phyloP scores from a whole-genome alignment of 768 basidiomycete species.

The Mycena rosella region DNA sequence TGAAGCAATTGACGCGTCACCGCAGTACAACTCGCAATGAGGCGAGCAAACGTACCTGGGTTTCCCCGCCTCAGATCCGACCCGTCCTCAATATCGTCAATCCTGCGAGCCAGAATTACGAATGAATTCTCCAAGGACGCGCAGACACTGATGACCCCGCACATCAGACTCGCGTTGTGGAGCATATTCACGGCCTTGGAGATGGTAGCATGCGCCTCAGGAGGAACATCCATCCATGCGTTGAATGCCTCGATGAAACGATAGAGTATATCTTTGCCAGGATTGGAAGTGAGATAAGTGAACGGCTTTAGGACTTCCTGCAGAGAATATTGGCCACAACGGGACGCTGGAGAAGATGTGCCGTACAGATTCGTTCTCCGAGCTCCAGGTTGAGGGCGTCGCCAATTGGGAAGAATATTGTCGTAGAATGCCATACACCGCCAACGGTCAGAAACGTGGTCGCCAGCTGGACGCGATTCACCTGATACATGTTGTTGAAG shows the following conservation, averaged over 20 bases:
- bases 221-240: conserved; percentile 87
- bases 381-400: too few relatives aligned
- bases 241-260: conserved; percentile 94
- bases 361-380: neutral
- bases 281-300: conserved; percentile 82
- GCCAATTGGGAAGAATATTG: too few relatives aligned
- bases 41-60: conserved; percentile 64
- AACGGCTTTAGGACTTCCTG: conserved; percentile 85
- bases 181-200: conserved; percentile 90
- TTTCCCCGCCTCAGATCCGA: conserved; percentile 87
- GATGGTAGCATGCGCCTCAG: conserved; percentile 76
- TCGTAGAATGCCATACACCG: too few relatives aligned
- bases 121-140: neutral
- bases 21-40: neutral
- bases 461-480: too few relatives aligned
- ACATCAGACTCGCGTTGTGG: conserved; percentile 92
- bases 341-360: too few relatives aligned
- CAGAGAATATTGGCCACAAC: neutral
- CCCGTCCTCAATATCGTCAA: conserved; percentile 95
- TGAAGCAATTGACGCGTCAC: conserved; percentile 54
- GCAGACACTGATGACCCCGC: neutral
- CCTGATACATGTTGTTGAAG: too few relatives aligned
- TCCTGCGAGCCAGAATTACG: conserved; percentile 56
- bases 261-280: conserved; percentile 92
- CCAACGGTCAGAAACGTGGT: too few relatives aligned